Percentiles rank a stretch among this genome's conserved stretches.
These are phyloP conservation scores for Fusarium keratoplasticum DNA, from an alignment of 2,329 filamentous ascomycete genomes.

Conservation along the genomic window DNA sequence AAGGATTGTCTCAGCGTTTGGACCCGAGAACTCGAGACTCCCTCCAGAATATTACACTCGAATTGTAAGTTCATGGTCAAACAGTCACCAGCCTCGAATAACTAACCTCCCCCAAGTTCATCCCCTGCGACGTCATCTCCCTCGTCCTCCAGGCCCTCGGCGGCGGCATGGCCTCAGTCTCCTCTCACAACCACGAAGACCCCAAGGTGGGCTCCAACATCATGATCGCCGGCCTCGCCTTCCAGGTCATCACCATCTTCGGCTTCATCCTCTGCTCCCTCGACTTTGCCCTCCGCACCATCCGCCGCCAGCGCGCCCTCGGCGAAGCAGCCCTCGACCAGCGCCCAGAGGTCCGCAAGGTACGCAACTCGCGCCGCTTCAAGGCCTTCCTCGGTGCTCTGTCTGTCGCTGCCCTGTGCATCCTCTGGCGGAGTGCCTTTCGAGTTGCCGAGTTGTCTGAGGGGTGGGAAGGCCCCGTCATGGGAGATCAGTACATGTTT, in stretches of 20 bases:
- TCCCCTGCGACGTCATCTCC: conserved; percentile 71
- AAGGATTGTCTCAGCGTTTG: conserved; percentile 61
- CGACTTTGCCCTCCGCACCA: conserved; percentile 63
- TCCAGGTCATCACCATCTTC: conserved; percentile 69
- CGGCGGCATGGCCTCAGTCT: conserved; percentile 64
- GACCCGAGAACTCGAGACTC: conserved; percentile 61
- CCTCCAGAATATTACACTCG: conserved; percentile 60
- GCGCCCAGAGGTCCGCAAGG: conserved; percentile 48
- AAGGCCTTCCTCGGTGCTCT: conserved; percentile 67
- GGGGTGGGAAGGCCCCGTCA: conserved; percentile 71
- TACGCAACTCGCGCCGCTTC: conserved; percentile 60
- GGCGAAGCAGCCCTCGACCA: conserved; percentile 53
- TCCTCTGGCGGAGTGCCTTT: conserved; percentile 74
- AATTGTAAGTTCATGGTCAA: conserved; percentile 52
- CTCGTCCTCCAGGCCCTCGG: conserved; percentile 71
- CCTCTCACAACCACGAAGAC: conserved; percentile 51
- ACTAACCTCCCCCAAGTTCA: conserved; percentile 58
- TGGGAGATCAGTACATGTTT: conserved; percentile 66
- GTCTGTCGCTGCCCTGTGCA: conserved; percentile 67
- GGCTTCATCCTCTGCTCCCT: conserved; percentile 63
- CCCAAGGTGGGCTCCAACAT: conserved; percentile 64
- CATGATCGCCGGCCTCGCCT: conserved; percentile 72
- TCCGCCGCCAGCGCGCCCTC: conserved; percentile 49
- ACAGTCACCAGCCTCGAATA: not conserved
- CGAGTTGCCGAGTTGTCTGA: conserved; percentile 73